Base-by-base conservation (phyloP, 768 basidiomycete genomes). In the Auricularia auricula-judae region DNA sequence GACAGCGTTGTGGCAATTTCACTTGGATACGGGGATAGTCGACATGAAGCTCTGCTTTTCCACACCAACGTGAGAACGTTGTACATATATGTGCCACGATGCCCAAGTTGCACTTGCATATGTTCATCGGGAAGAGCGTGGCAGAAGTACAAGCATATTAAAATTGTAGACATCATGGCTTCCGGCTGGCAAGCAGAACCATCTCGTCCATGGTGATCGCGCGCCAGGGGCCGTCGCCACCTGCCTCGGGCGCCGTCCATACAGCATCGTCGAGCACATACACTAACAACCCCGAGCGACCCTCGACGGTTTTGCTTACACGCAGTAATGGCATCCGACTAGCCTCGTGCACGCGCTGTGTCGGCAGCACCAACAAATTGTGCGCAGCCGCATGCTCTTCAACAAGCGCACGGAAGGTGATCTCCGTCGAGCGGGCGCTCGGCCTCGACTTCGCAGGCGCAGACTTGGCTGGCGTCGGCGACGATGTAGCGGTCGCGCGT, bases 251-350 rank as follows among this genome's bases (percentile, higher is more conserved):
- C 8, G 84, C 80, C 2, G 89, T 88, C 89, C 95, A 98, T 14
- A 98, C 91, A 0, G 94, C 95, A 76, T 97, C 94, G 70, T 97
- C 94, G 68, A 86, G 78, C 53, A 98, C 83, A 76, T 96, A 99
- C 29, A 97, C 87, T 69, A 93, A 77, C 53, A 98, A 71, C 0
- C 96, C 96, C 8, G 91, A 89, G 70, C 86, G 88, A 11, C 93
- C 94, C 73, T 92, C 91, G 14, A 84, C 84, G 23, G 81, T 86
- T 62, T 78, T 78, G 64, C 91, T 90, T 12, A 98, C 86, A 61
- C 88, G 84, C 79, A 87, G 98, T 61, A 98, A 74, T 5, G 93
- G 93, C 86, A 95, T 90, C 64, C 95, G 84, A 18, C 93, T 93
- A 58, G 77, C 80, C 69, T 88, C 88, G 70, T 98, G 92, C 14